Evolutionary conservation across 192 early-diverging fungal species (phyloP).

Genomic region (Helicostylum pulchrum): DNA sequence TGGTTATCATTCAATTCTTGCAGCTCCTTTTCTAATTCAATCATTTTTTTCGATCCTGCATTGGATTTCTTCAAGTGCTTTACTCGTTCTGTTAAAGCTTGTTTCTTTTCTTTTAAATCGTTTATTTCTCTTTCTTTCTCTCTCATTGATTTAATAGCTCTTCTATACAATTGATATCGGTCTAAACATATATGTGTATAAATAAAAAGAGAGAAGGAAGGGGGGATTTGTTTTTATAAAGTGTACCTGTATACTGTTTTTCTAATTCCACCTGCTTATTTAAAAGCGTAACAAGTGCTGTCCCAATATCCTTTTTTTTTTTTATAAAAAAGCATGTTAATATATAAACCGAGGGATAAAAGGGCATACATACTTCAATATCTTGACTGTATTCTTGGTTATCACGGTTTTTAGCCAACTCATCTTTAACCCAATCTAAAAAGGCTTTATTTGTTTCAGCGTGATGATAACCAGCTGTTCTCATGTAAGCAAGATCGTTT

Average conservation of each 20-base stretch:
- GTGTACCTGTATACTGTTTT: slow-evolving; percentile 12
- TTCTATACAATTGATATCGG: slow-evolving; percentile 27
- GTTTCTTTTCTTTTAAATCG: slow-evolving; percentile 20
- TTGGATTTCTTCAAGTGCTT: slow-evolving; percentile 17
- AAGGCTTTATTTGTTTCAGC: slow-evolving; percentile 32
- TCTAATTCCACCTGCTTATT: slow-evolving; percentile 13
- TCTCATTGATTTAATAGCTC: slow-evolving; percentile 24
- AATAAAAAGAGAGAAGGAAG: no score
- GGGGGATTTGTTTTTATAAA: no score
- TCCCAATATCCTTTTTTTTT: slow-evolving; percentile 12
- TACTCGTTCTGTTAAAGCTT: slow-evolving; percentile 18
- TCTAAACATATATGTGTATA: slow-evolving; percentile 4
- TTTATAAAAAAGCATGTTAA: neutral
- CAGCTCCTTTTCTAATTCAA: slow-evolving; percentile 30
- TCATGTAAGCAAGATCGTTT: slow-evolving; percentile 22
- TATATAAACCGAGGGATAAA: neutral
- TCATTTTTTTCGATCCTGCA: slow-evolving; percentile 3
- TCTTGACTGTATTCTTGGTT: slow-evolving; percentile 15
- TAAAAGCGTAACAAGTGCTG: neutral
- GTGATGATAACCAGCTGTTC: slow-evolving; percentile 30
- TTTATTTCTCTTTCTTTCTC: slow-evolving; percentile 12
- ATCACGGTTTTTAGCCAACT: slow-evolving; percentile 16
- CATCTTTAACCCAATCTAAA: slow-evolving; percentile 30
- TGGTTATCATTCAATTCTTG: neutral
- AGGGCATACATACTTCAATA: slow-evolving; percentile 13